phyloP scores from a whole-genome alignment of 176 grass and related monocot species.

The Alopecurus myosuroides region DNA sequence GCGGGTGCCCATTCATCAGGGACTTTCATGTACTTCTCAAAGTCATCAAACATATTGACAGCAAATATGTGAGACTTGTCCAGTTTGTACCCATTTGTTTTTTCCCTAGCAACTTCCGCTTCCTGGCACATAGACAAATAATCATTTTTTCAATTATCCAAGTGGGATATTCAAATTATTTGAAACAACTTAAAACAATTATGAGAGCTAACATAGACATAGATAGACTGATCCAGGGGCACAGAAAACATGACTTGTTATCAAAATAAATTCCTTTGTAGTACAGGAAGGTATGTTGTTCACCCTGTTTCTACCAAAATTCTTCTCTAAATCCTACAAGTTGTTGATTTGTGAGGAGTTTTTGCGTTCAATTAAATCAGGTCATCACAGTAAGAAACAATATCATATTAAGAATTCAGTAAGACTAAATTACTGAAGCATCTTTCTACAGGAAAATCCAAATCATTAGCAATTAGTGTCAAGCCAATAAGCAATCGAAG shows the following conservation, averaged over 20 bases:
- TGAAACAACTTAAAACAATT: not conserved
- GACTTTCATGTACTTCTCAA: constrained; percentile 94
- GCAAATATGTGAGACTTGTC: constrained; percentile 91
- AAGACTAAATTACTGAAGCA: not conserved
- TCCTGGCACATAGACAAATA: constrained; percentile 44
- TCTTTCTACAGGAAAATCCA: not conserved
- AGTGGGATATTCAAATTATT: not conserved
- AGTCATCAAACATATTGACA: constrained; percentile 90
- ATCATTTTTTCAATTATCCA: not conserved
- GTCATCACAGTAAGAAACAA: not conserved
- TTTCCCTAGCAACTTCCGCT: constrained; percentile 87
- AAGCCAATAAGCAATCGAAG: not conserved
- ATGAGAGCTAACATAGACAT: not conserved
- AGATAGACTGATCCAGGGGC: not conserved
- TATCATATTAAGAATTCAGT: not conserved
- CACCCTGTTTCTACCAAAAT: not conserved
- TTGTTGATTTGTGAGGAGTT: not conserved
- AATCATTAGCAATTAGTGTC: not conserved
- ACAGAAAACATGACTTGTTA: not conserved
- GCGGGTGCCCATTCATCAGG: constrained; percentile 83
- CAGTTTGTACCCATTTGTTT: constrained; percentile 89
- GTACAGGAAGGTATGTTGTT: not conserved
- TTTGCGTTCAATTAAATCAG: not conserved
- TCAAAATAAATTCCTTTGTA: not conserved
- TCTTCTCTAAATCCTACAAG: not conserved